Conservation (phyloP, 768 basidiomycete species). For the Mycena metata region DNA sequence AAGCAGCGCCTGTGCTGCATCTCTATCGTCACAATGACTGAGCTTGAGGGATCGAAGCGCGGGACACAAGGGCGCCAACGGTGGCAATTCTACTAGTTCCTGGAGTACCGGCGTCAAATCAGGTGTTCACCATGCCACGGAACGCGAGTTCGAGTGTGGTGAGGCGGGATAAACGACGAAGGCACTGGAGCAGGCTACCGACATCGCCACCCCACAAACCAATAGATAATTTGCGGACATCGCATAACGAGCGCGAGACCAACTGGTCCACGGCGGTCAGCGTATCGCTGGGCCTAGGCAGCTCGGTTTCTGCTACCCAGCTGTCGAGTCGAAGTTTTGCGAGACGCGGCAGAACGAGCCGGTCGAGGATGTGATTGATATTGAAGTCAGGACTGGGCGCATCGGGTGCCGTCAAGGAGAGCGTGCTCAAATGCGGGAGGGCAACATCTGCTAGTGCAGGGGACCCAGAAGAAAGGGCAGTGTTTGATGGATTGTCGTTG, state of each 20-base stretch:
- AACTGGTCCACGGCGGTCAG: not conserved
- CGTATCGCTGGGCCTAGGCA: not conserved
- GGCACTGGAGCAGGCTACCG: not conserved
- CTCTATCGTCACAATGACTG: no score
- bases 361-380: not conserved
- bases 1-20: no score
- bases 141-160: not conserved
- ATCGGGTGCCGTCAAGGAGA: no score
- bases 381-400: no score
- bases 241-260: slow-evolving; percentile 2
- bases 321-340: not conserved
- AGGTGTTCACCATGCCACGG: no score
- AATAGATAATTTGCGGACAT: not conserved
- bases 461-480: not conserved
- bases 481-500: not conserved
- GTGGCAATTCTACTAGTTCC: no score
- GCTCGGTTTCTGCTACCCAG: no score
- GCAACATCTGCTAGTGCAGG: not conserved
- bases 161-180: not conserved
- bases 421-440: no score
- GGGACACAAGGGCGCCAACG: no score
- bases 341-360: not conserved
- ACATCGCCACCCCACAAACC: not conserved
- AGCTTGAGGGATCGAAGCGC: no score
- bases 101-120: no score